These are phyloP conservation scores for Aspergillus brunneoviolaceus DNA, from an alignment of 2,329 filamentous ascomycete species.

Conservation along the genomic window DNA sequence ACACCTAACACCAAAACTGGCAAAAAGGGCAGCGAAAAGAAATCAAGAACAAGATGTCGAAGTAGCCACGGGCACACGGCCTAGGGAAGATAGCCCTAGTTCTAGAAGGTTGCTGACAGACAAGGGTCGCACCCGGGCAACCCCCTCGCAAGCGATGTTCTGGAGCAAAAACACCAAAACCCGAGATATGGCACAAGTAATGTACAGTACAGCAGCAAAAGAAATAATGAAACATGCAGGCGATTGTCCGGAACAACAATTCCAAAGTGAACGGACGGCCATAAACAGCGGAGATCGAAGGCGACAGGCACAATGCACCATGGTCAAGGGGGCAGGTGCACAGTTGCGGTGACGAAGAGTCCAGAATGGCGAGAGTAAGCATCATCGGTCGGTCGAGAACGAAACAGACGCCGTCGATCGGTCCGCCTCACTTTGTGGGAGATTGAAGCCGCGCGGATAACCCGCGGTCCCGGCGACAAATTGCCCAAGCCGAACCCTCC, in stretches of 20 bases:
- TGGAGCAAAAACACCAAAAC: not conserved
- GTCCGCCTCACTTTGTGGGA: constrained; percentile 27
- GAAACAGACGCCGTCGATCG: constrained; percentile 20
- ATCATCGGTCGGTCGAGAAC: constrained; percentile 17
- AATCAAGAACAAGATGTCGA: constrained; percentile 7
- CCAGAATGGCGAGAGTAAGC: constrained; percentile 5
- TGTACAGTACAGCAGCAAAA: not conserved
- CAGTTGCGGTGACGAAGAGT: constrained; percentile 11
- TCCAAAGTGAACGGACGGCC: not conserved
- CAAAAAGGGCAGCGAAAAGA: constrained; percentile 12
- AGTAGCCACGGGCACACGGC: constrained; percentile 3
- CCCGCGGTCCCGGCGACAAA: constrained; percentile 13
- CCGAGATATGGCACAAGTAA: not conserved
- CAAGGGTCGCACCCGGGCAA: not conserved
- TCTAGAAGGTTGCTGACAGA: not conserved
- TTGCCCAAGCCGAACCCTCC: not conserved
- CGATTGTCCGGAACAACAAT: constrained; percentile 3
- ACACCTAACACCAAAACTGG: constrained; percentile 35
- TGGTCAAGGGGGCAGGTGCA: not conserved
- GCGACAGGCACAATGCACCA: not conserved
- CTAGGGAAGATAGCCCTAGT: not conserved
- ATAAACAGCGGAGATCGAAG: no score
- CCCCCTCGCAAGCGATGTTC: not conserved
- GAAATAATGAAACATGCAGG: not conserved
- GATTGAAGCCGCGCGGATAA: constrained; percentile 25